phyloP scores from a whole-genome alignment of 805 yeast species.

The Metschnikowia vanudenii region DNA sequence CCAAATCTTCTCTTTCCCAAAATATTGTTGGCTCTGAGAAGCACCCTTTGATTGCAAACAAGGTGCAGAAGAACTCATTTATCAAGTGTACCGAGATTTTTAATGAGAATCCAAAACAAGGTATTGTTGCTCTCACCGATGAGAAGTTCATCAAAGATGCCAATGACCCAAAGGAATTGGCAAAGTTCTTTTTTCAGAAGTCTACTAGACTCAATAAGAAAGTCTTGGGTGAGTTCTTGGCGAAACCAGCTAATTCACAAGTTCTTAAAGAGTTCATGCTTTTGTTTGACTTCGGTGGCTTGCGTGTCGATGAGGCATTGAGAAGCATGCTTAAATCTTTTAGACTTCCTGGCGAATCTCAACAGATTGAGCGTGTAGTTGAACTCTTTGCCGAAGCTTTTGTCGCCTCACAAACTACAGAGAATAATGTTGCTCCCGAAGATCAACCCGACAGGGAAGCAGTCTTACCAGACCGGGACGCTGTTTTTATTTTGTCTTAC shows the following conservation, averaged over 20 bases:
- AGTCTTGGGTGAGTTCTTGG: constrained; percentile 79
- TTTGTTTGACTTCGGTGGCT: constrained; percentile 68
- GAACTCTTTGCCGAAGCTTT: constrained; percentile 84
- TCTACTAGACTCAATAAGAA: constrained; percentile 86
- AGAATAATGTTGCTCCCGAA: constrained; percentile 22
- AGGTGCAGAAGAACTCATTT: constrained; percentile 67
- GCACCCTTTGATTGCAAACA: constrained; percentile 41
- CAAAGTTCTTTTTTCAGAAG: constrained; percentile 70
- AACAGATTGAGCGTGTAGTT: constrained; percentile 89
- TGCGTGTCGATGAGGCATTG: constrained; percentile 91
- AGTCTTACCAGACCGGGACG: constrained; percentile 76
- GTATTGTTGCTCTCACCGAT: constrained; percentile 62
- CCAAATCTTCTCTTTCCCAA: constrained; percentile 24
- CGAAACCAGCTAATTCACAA: constrained; percentile 66
- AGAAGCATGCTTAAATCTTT: constrained; percentile 78
- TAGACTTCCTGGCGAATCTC: constrained; percentile 96
- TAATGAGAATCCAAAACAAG: constrained; percentile 76
- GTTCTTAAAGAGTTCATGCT: constrained; percentile 64
- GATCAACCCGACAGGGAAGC: constrained; percentile 27
- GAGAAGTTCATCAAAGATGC: constrained; percentile 56
- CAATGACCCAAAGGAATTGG: constrained; percentile 59
- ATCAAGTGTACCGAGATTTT: constrained; percentile 71
- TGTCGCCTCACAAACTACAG: constrained; percentile 54
- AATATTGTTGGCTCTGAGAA: constrained; percentile 1
- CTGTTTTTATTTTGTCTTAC: constrained; percentile 85